These are phyloP conservation scores for Umbellularia californica DNA, from an alignment of 164 flowering plant genomes.

Conservation along the genomic window DNA sequence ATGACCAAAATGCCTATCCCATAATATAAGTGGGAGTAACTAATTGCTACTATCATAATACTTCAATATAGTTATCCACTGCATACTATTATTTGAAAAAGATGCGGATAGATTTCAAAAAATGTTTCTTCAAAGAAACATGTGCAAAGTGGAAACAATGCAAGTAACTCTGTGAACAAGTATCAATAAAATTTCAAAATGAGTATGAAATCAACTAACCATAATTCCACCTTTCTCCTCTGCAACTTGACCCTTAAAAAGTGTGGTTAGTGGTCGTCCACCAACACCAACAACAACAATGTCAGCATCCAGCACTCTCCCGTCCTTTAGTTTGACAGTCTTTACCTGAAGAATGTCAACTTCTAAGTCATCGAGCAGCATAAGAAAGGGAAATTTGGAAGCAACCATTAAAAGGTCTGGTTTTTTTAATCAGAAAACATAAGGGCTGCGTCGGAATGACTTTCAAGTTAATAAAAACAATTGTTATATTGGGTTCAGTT, in stretches of 20 bases:
- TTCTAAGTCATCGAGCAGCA: neutral
- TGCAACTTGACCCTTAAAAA: slow-evolving; percentile 90
- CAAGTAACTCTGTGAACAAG: too few species aligned
- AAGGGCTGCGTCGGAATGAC: neutral
- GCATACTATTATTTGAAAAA: too few species aligned
- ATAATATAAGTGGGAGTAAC: too few species aligned
- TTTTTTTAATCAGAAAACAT: too few species aligned
- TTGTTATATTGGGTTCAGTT: too few species aligned
- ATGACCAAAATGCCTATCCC: too few species aligned
- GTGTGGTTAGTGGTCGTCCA: slow-evolving; percentile 68
- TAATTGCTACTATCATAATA: too few species aligned
- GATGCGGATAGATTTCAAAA: too few species aligned
- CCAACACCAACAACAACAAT: slow-evolving; percentile 98
- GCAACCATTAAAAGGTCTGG: neutral
- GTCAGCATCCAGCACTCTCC: slow-evolving; percentile 86
- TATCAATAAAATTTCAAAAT: neutral
- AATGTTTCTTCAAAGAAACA: too few species aligned
- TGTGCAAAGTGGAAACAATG: too few species aligned
- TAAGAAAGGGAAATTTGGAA: neutral
- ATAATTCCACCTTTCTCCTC: slow-evolving; percentile 96
- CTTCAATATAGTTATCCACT: too few species aligned
- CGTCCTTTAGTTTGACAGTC: slow-evolving; percentile 85
- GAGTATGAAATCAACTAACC: slow-evolving; percentile 33
- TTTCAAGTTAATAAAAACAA: too few species aligned
- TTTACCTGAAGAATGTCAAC: slow-evolving; percentile 57